Evolutionary conservation across 2,329 filamentous ascomycete species (phyloP).

Genomic region (Trematosphaeria pertusa): DNA sequence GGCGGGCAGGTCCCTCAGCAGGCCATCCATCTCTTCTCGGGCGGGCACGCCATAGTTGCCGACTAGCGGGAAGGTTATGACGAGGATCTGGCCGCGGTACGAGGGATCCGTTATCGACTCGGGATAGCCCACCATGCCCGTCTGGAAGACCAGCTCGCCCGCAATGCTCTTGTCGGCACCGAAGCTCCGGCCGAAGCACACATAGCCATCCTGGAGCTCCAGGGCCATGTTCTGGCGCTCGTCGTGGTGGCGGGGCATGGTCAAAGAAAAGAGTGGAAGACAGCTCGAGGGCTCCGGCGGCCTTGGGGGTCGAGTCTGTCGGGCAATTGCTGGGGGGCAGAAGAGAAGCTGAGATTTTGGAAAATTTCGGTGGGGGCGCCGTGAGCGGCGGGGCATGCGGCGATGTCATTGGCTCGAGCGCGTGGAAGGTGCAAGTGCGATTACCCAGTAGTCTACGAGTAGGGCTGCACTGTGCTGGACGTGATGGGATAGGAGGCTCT

Average conservation of each 20-base stretch:
- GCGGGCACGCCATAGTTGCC: constrained; percentile 98
- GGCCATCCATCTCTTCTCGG: constrained; percentile 80
- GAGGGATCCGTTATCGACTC: constrained; percentile 90
- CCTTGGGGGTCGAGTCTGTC: constrained; percentile 41
- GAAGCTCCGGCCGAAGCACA: constrained; percentile 95
- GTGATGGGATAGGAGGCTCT: too few relatives aligned
- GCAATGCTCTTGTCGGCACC: constrained; percentile 93
- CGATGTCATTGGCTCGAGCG: too few relatives aligned
- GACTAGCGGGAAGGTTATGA: constrained; percentile 93
- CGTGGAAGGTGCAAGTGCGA: too few relatives aligned
- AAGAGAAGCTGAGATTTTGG: too few relatives aligned
- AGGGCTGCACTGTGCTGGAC: too few relatives aligned
- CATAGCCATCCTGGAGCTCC: constrained; percentile 89
- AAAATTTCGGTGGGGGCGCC: constrained; percentile 20
- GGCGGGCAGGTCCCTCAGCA: constrained; percentile 84
- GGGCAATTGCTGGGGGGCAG: constrained; percentile 34
- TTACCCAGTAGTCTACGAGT: too few relatives aligned
- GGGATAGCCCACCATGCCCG: constrained; percentile 98
- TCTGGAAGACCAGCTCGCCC: constrained; percentile 98
- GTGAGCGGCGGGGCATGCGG: too few relatives aligned
- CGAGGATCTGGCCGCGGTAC: constrained; percentile 91
- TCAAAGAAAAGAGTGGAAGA: constrained; percentile 31
- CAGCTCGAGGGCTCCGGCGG: constrained; percentile 43
- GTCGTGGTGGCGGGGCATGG: constrained; percentile 40
- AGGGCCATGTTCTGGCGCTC: constrained; percentile 74